A percentile compares a stretch with the other conserved stretches of the same genome.
Evolutionary conservation across 1,284 basidiomycete genomes (phyloP).

Genomic region (Puccinia novopanici): DNA sequence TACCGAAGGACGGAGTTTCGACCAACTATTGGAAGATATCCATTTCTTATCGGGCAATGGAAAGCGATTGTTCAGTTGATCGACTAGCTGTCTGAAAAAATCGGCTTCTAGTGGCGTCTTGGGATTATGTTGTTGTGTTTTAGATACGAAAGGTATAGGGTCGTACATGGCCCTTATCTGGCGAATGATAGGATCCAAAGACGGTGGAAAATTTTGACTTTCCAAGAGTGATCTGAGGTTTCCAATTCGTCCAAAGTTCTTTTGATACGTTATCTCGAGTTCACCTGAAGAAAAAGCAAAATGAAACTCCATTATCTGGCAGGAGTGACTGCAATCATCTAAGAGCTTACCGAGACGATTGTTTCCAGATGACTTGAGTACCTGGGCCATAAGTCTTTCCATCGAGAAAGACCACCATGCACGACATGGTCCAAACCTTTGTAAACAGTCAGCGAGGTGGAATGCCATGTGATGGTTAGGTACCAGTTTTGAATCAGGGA

Average conservation of each 20-base stretch:
- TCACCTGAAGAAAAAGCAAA: background rate
- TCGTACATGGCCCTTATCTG: background rate
- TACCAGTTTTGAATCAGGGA: background rate
- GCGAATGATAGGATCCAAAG: background rate
- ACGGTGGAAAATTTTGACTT: background rate
- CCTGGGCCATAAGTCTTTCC: constrained; percentile 1
- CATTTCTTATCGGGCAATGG: background rate
- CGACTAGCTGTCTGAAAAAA: background rate
- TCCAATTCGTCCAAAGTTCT: background rate
- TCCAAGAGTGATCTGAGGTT: background rate
- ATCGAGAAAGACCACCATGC: constrained; percentile 28
- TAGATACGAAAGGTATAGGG: background rate
- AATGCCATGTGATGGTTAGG: constrained; percentile 44
- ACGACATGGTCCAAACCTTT: constrained; percentile 19
- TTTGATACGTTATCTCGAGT: background rate
- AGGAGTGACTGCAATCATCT: background rate
- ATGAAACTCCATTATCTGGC: background rate
- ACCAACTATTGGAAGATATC: background rate
- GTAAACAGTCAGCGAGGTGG: constrained; percentile 13
- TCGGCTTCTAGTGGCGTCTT: background rate
- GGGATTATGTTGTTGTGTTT: background rate
- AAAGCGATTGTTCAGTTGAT: background rate
- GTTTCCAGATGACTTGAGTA: background rate
- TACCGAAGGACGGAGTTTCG: background rate
- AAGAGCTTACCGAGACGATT: background rate